Conservation (phyloP, 345 rosid species). For the Orychophragmus violaceus region DNA sequence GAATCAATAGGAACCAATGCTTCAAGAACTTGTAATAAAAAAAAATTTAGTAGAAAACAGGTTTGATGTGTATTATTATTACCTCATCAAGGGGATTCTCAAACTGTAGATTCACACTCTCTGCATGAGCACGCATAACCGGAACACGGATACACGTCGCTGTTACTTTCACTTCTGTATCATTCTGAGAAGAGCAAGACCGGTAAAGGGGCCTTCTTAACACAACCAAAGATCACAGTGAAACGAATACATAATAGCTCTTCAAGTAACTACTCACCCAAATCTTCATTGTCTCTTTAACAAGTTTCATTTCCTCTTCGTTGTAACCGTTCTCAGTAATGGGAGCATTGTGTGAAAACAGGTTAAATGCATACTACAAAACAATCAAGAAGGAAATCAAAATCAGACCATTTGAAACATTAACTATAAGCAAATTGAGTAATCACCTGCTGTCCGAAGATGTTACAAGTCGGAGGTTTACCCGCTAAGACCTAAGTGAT, state of each 20-base stretch:
- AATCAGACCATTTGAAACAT: neutral
- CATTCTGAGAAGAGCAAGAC: constrained; percentile 42
- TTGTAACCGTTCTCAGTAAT: constrained; percentile 79
- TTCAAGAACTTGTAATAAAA: neutral
- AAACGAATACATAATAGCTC: neutral
- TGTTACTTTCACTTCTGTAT: constrained; percentile 74
- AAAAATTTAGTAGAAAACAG: neutral
- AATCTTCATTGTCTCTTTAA: constrained; percentile 83
- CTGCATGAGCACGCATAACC: constrained; percentile 98
- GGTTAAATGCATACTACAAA: constrained; percentile 80
- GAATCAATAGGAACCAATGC: neutral
- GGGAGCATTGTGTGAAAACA: constrained; percentile 95
- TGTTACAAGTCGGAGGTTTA: constrained; percentile 73
- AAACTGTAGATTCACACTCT: constrained; percentile 93
- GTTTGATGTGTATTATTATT: neutral
- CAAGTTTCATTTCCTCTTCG: constrained; percentile 96
- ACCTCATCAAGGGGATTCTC: constrained; percentile 93
- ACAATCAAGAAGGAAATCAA: neutral
- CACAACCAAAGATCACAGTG: neutral
- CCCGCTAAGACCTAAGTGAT: constrained; percentile 71
- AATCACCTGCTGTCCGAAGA: constrained; percentile 72
- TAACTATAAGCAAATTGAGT: neutral
- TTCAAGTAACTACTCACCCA: constrained; percentile 58
- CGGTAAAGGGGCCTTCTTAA: neutral
- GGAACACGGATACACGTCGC: constrained; percentile 97